Conservation (phyloP, 345 rosid genomes). For the Garcia nutans region DNA sequence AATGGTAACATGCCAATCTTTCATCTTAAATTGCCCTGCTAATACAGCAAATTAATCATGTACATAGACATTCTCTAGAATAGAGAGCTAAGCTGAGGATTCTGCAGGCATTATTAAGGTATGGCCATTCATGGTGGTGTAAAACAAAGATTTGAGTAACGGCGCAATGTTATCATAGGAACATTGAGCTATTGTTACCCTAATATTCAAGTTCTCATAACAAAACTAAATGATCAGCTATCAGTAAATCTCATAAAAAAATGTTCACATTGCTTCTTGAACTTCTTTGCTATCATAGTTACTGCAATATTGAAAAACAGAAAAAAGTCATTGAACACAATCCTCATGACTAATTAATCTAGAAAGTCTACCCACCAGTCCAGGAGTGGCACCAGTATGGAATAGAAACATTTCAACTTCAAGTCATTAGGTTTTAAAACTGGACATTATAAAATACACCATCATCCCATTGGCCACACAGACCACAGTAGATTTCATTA, state of each 20-base stretch:
- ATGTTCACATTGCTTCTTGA: not conserved
- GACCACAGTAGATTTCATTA: not conserved
- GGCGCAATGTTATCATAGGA: not conserved
- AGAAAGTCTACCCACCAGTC: not conserved
- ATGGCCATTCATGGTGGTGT: not conserved
- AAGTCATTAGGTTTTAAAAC: not conserved
- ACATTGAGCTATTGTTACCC: not conserved
- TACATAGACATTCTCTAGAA: no score
- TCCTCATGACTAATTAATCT: not conserved
- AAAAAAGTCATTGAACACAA: not conserved
- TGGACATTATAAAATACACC: not conserved
- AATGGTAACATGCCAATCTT: no score
- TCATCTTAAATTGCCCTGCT: no score
- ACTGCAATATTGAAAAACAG: not conserved
- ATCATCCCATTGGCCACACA: constrained; percentile 1
- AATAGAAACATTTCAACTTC: not conserved
- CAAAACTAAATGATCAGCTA: no score
- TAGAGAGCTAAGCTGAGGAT: no score
- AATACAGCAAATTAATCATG: no score
- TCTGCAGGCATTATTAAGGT: no score
- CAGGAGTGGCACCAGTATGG: not conserved
- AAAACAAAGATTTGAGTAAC: not conserved
- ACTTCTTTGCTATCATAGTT: not conserved
- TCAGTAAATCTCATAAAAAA: not conserved
- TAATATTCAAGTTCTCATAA: not conserved